A percentile compares a stretch with the other conserved stretches of the same genome.
phyloP scores from a whole-genome alignment of 2,329 filamentous ascomycete species.

The Neurospora sp. region DNA sequence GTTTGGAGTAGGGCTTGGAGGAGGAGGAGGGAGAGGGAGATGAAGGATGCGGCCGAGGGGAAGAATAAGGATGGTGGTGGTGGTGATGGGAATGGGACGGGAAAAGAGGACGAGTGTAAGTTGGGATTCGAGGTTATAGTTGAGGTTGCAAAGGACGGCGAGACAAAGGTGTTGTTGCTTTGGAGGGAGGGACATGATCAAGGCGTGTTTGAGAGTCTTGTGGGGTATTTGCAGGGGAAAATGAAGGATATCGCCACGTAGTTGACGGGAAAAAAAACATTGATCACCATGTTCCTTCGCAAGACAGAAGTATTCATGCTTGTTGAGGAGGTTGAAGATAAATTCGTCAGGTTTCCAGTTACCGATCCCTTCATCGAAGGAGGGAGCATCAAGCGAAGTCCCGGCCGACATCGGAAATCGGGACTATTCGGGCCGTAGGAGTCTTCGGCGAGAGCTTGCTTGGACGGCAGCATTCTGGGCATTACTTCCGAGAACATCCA shows the following conservation, averaged over 20 bases:
- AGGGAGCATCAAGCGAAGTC: too few species aligned
- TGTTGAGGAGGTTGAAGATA: too few species aligned
- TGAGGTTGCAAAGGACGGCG: conserved; percentile 25
- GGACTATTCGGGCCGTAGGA: too few species aligned
- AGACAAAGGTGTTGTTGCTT: conserved; percentile 43
- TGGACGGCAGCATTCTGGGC: too few species aligned
- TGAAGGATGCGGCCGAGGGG: conserved; percentile 15
- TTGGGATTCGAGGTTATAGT: conserved; percentile 53
- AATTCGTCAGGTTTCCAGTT: too few species aligned
- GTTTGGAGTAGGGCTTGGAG: conserved; percentile 73
- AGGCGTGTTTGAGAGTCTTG: conserved; percentile 77
- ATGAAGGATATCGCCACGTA: conserved; percentile 14
- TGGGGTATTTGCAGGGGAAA: conserved; percentile 62
- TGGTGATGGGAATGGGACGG: neutral
- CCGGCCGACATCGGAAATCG: too few species aligned
- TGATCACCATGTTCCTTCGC: too few species aligned
- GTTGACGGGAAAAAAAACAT: neutral
- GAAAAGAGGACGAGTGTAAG: conserved; percentile 26
- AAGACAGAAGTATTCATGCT: too few species aligned
- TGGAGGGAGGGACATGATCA: conserved; percentile 71
- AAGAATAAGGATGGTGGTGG: neutral
- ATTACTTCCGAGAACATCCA: too few species aligned
- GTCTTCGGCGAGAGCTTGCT: too few species aligned
- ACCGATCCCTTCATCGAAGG: too few species aligned
- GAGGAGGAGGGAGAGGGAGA: conserved; percentile 39